Base-by-base conservation (phyloP, 345 rosid species). In the Trapa bicornis region DNA sequence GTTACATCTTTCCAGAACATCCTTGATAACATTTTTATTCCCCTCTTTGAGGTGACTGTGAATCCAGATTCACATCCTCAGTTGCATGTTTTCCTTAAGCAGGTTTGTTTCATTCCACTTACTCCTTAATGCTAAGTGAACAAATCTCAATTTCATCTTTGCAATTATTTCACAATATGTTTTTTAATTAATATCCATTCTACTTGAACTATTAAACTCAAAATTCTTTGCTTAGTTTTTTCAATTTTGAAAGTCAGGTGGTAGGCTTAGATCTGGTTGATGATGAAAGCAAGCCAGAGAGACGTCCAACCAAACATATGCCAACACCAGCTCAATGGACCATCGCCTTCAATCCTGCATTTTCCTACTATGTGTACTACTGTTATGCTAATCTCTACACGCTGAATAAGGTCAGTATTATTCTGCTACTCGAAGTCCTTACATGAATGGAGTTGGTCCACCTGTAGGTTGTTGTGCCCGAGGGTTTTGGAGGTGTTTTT, bases 11-110 rank as follows among this genome's bases (percentile, higher is more conserved):
- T 95, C 77, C 99, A 95, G 81, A 95, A 91, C 77, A 95, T 95
- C 76, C 93, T 95, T 38, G 98, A 95, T 82, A 95, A 95, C 74
- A 86, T 95, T 68, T 95, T 95, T 74, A 89, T 91, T 69, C 99
- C 99, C 42, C 87, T 95, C 41, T 91, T 95, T 76, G 99, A 95
- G 84, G 99, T 85, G 73, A 89, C 99, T 0, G 83, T 91, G 15
- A 96, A 95, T 84, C 99, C 99, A 15, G 89, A 95, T 86, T 91
- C 99, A 35, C 99, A 91, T 78, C 98, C 99, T 66, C 99, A 95
- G 82, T 80, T 95, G 84, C 99, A 95, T 73, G 90, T 91, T 73
- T 89, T 91, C 70, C 77, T 95, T 80, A 91, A 95, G 70, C 96
- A 95, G 99, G 99, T 95, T 65, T 52, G 80, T 35, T 10, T 22